Base-by-base conservation (phyloP, 257 asterid species). In the Ballota nigra region DNA sequence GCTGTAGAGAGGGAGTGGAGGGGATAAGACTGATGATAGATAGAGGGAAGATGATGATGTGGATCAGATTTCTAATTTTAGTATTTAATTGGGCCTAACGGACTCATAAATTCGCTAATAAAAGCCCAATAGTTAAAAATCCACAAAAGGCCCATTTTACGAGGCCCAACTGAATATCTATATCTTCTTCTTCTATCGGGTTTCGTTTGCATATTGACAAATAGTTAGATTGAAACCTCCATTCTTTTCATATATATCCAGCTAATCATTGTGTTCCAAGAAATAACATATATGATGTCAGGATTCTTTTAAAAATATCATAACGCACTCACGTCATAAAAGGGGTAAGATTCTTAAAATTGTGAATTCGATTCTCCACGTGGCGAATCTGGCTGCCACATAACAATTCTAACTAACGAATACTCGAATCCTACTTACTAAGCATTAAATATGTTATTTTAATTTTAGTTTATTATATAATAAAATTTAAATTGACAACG, bases 221-320 rank as follows among this genome's bases (percentile, higher is more conserved):
- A 92, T 49, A 87, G 81, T 52, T 86, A 45, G 71, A 87, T 73
- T 68, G 60, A 72, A 80, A 65, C 83, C 85, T 2, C 73, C 82
- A 72, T 83, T 90, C 79, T 77, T 83, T 65, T 87, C 97, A 51
- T 70, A 87, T 72, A 89, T 97, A 40, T 96, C 82, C 96, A 97
- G 65, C 89, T 89, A 26, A 90, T 88, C 96, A 90, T 82, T 41
- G 97, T 88, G 74, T 90, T 93, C 98, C 97, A 90, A 9, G 98
- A 83, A 72, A 88, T 62, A 20, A 77, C 73, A 66, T 87, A 90
- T 67, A 83, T 80, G 68, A 23, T 66, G 15, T 52, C 92, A 68
- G 4, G 81, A 96, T 69, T 90, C 92, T 28, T 81, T 88, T 1
- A 87, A 23, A 51, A 65, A 63, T 49, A 81, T 75, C 34, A 71